A percentile compares a stretch with the other conserved stretches of the same genome.
phyloP scores from a whole-genome alignment of 805 yeast species.

The Pichia ethanolica region DNA sequence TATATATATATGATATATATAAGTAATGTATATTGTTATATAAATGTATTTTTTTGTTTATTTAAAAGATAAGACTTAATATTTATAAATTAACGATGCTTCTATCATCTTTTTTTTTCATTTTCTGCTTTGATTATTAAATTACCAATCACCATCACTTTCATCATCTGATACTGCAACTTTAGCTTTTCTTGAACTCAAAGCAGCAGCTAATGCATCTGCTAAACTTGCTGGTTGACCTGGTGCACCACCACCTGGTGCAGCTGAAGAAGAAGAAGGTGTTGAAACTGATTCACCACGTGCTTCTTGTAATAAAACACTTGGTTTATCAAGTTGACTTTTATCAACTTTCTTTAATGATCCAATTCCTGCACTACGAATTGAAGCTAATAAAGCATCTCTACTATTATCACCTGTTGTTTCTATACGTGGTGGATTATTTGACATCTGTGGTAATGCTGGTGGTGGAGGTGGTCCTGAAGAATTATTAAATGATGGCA shows the following conservation, averaged over 20 bases:
- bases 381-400: conserved; percentile 81
- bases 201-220: conserved; percentile 51
- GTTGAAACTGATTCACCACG: conserved; percentile 45
- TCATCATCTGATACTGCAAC: conserved; percentile 79
- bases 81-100: too few relatives aligned
- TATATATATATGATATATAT: too few relatives aligned
- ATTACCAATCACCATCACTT: conserved; percentile 70
- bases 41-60: too few relatives aligned
- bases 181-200: conserved; percentile 72
- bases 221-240: conserved; percentile 40
- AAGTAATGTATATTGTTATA: too few relatives aligned
- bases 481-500: background rate
- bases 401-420: conserved; percentile 48
- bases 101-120: too few relatives aligned
- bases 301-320: conserved; percentile 63
- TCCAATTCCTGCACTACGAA: conserved; percentile 71
- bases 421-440: conserved; percentile 24
- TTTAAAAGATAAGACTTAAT: too few relatives aligned
- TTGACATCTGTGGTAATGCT: conserved; percentile 24
- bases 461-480: conserved; percentile 18
- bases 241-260: conserved; percentile 33
- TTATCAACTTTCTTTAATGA: conserved; percentile 73
- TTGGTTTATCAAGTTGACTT: conserved; percentile 72
- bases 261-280: conserved; percentile 19
- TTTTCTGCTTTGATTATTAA: too few relatives aligned